phyloP scores from a whole-genome alignment of 2,329 filamentous ascomycete genomes.

The Tolypocladium cylindrosporum region DNA sequence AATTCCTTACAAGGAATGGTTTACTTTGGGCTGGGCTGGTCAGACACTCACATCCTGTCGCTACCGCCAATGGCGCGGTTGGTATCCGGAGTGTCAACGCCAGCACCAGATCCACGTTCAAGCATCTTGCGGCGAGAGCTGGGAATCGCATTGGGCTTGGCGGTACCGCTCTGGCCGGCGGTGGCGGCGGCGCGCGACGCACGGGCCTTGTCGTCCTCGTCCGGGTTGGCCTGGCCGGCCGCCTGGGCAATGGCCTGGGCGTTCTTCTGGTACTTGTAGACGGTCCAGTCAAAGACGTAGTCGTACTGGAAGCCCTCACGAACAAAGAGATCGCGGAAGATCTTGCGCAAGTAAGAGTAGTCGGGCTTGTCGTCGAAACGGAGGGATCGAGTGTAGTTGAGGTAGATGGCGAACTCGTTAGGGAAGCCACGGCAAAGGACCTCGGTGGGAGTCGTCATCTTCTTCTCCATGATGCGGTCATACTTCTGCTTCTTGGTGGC shows the following conservation, averaged over 20 bases:
- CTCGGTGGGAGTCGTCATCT: slow-evolving; percentile 99
- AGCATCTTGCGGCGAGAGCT: slow-evolving; percentile 79
- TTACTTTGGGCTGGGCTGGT: slow-evolving; percentile 31
- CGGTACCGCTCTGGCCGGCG: slow-evolving; percentile 51
- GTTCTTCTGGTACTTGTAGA: slow-evolving; percentile 99
- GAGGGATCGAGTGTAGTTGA: slow-evolving; percentile 97
- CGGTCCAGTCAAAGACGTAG: slow-evolving; percentile 99
- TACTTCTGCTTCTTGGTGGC: slow-evolving; percentile 99
- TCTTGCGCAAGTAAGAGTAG: slow-evolving; percentile 99
- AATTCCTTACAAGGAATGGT: slow-evolving; percentile 75
- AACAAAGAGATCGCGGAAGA: slow-evolving; percentile 98
- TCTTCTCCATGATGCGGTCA: slow-evolving; percentile 99
- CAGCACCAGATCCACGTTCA: slow-evolving; percentile 49
- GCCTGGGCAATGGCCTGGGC: slow-evolving; percentile 87
- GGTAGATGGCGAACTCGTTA: slow-evolving; percentile 98
- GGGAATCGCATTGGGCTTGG: slow-evolving; percentile 64
- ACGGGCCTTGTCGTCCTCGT: slow-evolving; percentile 67
- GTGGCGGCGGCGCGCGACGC: slow-evolving; percentile 58
- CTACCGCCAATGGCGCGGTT: slow-evolving; percentile 68
- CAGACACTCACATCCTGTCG: slow-evolving; percentile 90
- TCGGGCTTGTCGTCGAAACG: slow-evolving; percentile 99
- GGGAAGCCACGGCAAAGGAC: slow-evolving; percentile 98
- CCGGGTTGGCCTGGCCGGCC: slow-evolving; percentile 54
- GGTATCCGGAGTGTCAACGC: slow-evolving; percentile 60
- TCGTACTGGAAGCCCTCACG: slow-evolving; percentile 99